Base-by-base conservation (phyloP, 495 filamentous ascomycete genomes). In the Pseudevernia furfuracea region DNA sequence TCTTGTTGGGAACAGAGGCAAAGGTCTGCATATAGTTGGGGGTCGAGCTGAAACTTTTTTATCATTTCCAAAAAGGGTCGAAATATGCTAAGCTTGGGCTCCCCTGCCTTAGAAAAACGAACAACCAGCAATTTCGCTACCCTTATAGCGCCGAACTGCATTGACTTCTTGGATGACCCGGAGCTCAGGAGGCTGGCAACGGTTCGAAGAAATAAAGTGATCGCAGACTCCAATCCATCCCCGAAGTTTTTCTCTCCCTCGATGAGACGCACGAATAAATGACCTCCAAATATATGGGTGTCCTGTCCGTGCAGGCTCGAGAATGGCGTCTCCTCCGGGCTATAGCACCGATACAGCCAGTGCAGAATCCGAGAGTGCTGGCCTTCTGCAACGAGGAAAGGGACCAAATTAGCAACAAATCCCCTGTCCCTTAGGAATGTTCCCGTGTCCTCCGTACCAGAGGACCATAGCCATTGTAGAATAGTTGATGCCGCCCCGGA, bases 381-480 rank as follows among this genome's bases (percentile, higher is more conserved):
- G 28, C 75, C 76, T 59, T 84, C 81, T 43, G 78, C 79, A n/a
- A 81, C 73, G 61, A 84, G 71, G 69, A 82, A 83, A 1, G 68
- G 74, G 30, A 81, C 34, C 3, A 84, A 67, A 3, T 69, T 25
- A 2, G n/a, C 17, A 23, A 75, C 62, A 49, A 84, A 75, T 9
- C 10, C 1, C 11, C 17, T 8, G 48, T 78, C 52, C 11, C 58
- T 38, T 3, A 80, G 63, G 44, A 83, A 81, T 2, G 64, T 41
- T 0, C 77, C 67, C 12, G 69, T 60, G 1, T 71, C 72, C 38
- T 79, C 76, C 46, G 73, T 64, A 9, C 81, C 80, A 6, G 78
- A 81, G 0, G 81, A 74, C 17, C 78, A 77, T 30, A 85, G 74
- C 82, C 82, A 85, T 38, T 75, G 72, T 4, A 81, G 48, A 2